These are phyloP conservation scores for Athelia sp. DNA, from an alignment of 1,284 basidiomycete species.

Conservation along the genomic window DNA sequence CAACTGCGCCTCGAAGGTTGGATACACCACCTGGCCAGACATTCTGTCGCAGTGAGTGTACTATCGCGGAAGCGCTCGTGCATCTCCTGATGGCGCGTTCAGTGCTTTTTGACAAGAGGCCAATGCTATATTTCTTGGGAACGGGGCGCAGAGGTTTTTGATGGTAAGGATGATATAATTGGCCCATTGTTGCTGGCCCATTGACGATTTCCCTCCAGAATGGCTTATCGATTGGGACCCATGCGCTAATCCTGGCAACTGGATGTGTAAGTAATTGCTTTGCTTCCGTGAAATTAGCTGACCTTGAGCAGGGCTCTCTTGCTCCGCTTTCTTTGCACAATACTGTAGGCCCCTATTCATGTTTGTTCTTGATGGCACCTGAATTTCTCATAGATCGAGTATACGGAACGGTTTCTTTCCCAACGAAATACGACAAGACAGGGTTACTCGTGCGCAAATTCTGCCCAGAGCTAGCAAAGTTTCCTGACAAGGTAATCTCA, in stretches of 20 bases:
- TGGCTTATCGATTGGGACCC: conserved; percentile 17
- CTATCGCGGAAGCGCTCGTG: neutral
- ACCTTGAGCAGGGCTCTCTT: conserved; percentile 15
- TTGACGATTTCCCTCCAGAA: conserved; percentile 7
- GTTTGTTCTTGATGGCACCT: conserved; percentile 6
- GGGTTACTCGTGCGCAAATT: conserved; percentile 22
- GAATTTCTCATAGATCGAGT: too few species aligned
- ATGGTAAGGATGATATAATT: conserved; percentile 22
- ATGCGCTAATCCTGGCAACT: conserved; percentile 22
- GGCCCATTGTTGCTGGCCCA: conserved; percentile 11
- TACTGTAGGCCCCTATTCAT: conserved; percentile 15
- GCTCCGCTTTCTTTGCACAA: conserved; percentile 23
- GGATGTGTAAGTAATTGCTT: conserved; percentile 15
- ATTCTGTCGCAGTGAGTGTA: conserved; percentile 37
- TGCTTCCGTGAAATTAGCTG: conserved; percentile 5
- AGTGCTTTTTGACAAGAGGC: conserved; percentile 44
- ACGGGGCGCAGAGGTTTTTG: conserved; percentile 46
- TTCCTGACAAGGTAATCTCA: conserved; percentile 23
- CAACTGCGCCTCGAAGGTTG: conserved; percentile 38
- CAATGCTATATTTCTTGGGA: conserved; percentile 55
- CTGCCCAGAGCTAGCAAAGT: conserved; percentile 14
- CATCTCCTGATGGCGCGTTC: conserved; percentile 1
- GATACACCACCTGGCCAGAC: conserved; percentile 44
- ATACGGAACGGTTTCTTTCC: conserved; percentile 6
- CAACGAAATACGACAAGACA: conserved; percentile 18